Percentiles rank a stretch among this genome's conserved stretches.
Evolutionary conservation across 2,329 filamentous ascomycete species (phyloP).

Genomic region (Hymenoscyphus infarciens): DNA sequence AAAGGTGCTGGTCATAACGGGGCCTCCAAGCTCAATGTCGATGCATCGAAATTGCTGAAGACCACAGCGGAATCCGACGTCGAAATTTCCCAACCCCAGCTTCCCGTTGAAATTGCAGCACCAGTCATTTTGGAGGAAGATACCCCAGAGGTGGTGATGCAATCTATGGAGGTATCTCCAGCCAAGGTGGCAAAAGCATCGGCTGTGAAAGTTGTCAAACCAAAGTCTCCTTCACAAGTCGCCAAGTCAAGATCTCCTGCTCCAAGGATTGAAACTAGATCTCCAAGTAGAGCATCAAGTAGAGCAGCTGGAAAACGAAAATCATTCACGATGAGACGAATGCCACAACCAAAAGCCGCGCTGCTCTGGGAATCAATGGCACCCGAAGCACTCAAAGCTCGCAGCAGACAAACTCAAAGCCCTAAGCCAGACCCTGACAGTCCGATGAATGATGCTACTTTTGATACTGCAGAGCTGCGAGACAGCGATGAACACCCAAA

Average conservation of each 20-base stretch:
- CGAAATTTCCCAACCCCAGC: neutral
- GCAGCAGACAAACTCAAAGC: conserved; percentile 17
- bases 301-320: conserved; percentile 3
- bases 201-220: neutral
- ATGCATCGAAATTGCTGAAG: neutral
- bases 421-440: conserved; percentile 1
- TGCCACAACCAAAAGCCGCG: neutral
- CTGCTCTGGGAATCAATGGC: neutral
- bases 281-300: neutral
- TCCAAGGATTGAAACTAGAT: neutral
- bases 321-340: conserved; percentile 1
- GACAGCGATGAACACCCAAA: conserved; percentile 33
- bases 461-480: neutral
- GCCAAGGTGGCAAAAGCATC: neutral
- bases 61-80: neutral
- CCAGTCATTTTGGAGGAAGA: neutral
- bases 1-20: neutral
- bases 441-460: no score
- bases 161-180: neutral
- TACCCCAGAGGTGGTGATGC: neutral
- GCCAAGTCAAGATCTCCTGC: neutral
- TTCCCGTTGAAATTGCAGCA: neutral
- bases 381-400: conserved; percentile 11
- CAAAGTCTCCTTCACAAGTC: neutral
- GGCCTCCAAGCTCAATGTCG: neutral